phyloP scores from a whole-genome alignment of 192 early-diverging fungal species.

The Dissophora globulifera region DNA sequence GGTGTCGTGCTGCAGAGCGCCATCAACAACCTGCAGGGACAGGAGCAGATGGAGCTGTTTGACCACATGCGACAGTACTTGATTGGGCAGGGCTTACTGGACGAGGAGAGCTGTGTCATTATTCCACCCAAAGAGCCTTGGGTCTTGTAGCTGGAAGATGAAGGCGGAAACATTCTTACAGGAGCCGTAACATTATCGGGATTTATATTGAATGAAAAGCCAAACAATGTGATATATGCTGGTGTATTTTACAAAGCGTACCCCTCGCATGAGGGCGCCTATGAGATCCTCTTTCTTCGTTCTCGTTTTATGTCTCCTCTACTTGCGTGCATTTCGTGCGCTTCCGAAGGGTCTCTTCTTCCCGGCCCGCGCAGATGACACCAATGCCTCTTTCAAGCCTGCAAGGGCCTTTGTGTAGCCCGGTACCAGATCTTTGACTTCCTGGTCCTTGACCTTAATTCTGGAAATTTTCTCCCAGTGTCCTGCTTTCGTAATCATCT shows the following conservation, averaged over 20 bases:
- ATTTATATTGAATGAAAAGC: background rate
- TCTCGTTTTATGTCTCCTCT: background rate
- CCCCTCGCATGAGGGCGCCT: no score
- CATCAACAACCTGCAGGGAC: constrained; percentile 40
- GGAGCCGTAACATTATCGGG: no score
- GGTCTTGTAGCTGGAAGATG: constrained; percentile 9
- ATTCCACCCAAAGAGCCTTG: constrained; percentile 49
- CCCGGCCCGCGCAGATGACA: constrained; percentile 6
- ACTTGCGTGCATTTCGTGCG: background rate
- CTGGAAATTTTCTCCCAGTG: constrained; percentile 67
- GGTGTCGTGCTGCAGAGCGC: constrained; percentile 43
- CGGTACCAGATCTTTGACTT: constrained; percentile 46
- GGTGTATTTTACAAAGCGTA: no score
- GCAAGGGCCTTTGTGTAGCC: constrained; percentile 53
- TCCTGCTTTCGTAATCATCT: constrained; percentile 72
- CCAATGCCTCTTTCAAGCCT: constrained; percentile 38
- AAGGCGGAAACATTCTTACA: no score
- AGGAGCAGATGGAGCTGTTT: constrained; percentile 55
- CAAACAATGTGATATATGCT: background rate
- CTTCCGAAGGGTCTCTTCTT: constrained; percentile 3
- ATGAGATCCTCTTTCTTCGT: no score
- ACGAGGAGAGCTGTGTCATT: constrained; percentile 44
- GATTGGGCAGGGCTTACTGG: constrained; percentile 52
- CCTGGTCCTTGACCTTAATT: constrained; percentile 60
- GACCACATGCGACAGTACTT: constrained; percentile 53